Conservation (phyloP, 208 protist genomes). For the Naegleria fowleri region DNA sequence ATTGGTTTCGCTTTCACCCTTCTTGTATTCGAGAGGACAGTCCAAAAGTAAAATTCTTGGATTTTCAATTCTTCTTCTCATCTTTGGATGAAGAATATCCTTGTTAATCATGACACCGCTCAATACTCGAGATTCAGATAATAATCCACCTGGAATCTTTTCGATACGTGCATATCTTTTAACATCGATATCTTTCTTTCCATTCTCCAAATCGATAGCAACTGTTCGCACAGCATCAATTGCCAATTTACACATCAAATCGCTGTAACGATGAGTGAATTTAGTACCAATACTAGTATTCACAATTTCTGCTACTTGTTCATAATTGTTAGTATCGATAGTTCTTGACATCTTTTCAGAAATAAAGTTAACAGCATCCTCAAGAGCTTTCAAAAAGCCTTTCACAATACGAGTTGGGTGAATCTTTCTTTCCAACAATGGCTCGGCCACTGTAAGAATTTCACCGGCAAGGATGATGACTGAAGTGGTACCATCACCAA, state of each 20-base stretch:
- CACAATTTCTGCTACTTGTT: conserved; percentile 80
- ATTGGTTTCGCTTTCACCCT: conserved; percentile 96
- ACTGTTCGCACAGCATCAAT: conserved; percentile 95
- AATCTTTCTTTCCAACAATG: conserved; percentile 90
- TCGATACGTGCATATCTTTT: conserved; percentile 98
- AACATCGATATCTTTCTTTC: conserved; percentile 95
- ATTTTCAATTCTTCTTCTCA: conserved; percentile 93
- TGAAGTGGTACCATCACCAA: conserved; percentile 91
- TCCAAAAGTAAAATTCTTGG: conserved; percentile 97
- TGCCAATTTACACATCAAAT: conserved; percentile 95
- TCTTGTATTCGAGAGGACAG: conserved; percentile 99
- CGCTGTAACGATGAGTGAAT: conserved; percentile 89
- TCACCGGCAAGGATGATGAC: conserved; percentile 99
- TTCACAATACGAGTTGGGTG: conserved; percentile 97
- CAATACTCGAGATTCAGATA: conserved; percentile 95
- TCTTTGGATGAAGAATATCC: conserved; percentile 98
- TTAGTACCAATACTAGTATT: conserved; percentile 96
- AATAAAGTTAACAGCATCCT: conserved; percentile 86
- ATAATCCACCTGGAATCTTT: conserved; percentile 97
- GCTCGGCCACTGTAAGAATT: conserved; percentile 90
- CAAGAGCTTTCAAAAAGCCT: conserved; percentile 89
- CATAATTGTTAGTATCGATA: conserved; percentile 85
- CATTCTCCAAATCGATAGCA: conserved; percentile 63
- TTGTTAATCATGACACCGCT: conserved; percentile 99
- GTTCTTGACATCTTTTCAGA: conserved; percentile 72